phyloP scores from a whole-genome alignment of 179 eudicot genomes.

The Beta lomatogona region DNA sequence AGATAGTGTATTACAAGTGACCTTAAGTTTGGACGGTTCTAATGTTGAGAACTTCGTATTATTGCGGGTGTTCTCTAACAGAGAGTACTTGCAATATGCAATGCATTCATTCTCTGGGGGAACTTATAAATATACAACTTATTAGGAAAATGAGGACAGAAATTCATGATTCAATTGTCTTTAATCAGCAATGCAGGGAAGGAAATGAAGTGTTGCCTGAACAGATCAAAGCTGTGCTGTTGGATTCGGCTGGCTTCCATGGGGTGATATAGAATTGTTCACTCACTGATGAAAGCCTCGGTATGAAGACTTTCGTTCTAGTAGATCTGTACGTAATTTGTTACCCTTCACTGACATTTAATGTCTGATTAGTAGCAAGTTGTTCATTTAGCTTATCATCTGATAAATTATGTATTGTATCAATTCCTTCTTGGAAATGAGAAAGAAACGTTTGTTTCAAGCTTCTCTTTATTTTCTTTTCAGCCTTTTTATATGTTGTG shows the following conservation, averaged over 20 bases:
- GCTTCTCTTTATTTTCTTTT: no score
- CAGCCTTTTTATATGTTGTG: no score
- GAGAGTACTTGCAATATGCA: neutral
- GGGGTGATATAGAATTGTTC: constrained; percentile 26
- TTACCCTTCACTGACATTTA: neutral
- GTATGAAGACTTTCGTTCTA: neutral
- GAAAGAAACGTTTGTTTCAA: neutral
- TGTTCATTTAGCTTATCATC: constrained; percentile 5
- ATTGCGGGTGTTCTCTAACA: neutral
- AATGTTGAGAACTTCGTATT: no score
- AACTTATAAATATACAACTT: neutral
- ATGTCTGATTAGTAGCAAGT: neutral
- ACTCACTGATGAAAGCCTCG: constrained; percentile 12
- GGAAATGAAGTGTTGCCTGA: constrained; percentile 59
- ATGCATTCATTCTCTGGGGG: neutral
- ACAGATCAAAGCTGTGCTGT: constrained; percentile 64
- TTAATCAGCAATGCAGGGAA: constrained; percentile 58
- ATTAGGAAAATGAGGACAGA: neutral
- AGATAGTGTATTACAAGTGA: no score
- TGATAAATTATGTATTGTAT: neutral
- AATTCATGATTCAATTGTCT: constrained; percentile 15
- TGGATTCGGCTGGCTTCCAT: constrained; percentile 60
- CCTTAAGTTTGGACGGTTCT: no score
- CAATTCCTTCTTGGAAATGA: constrained; percentile 5
- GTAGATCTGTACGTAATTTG: neutral